Percentiles rank a stretch among this genome's conserved stretches.
Evolutionary conservation across 345 rosid genomes (phyloP).

Genomic region (Boechera divaricarpa): DNA sequence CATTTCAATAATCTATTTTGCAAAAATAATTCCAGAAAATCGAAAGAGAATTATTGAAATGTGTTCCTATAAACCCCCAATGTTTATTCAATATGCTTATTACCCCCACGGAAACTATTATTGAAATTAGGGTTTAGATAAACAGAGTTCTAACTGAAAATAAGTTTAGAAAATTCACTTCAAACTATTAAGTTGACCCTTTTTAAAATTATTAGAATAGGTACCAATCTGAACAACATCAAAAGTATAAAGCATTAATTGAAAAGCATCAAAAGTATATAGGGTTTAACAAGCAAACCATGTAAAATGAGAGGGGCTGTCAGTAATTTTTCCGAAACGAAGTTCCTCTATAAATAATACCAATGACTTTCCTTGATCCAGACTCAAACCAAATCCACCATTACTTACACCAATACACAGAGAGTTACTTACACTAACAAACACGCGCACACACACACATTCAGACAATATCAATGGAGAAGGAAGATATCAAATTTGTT

Average conservation of each 20-base stretch:
- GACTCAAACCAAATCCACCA: no score
- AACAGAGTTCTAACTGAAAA: neutral
- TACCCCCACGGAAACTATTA: no score
- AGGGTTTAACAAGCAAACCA: conserved; percentile 3
- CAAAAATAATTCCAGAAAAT: neutral
- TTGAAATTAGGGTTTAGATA: neutral
- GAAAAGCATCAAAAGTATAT: neutral
- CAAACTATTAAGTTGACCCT: no score
- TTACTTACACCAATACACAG: conserved; percentile 1
- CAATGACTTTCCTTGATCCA: neutral
- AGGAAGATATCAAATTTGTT: conserved; percentile 53
- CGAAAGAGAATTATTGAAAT: neutral
- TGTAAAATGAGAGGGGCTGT: conserved; percentile 19
- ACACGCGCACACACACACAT: neutral
- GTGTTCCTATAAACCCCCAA: neutral
- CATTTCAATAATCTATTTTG: neutral
- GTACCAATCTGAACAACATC: neutral
- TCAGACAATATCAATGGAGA: conserved; percentile 52
- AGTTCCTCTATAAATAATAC: conserved; percentile 33
- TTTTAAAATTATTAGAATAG: neutral
- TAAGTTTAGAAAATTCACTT: neutral
- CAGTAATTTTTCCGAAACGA: neutral
- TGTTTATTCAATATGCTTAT: neutral
- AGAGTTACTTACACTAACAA: neutral
- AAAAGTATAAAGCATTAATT: neutral